These are phyloP conservation scores for Spatholobus suberectus DNA, from an alignment of 306 rosid species.

Conservation along the genomic window DNA sequence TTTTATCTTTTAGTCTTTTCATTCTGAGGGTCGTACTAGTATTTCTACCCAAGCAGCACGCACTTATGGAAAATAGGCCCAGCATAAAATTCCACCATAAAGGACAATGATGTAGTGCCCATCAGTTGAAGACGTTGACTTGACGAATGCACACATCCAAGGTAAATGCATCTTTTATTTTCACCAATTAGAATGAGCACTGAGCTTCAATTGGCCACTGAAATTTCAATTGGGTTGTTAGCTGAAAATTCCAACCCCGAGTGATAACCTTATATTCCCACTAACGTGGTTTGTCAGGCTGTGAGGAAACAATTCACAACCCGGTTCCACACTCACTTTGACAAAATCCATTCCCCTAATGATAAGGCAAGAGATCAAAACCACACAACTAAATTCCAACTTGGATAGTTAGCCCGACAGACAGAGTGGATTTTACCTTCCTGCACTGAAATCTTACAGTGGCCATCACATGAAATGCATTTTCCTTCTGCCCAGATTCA, in stretches of 20 bases:
- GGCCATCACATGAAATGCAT: not conserved
- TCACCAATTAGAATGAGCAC: not conserved
- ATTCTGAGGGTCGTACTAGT: not conserved
- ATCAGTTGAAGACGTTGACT: not conserved
- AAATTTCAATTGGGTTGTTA: not conserved
- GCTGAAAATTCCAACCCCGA: not conserved
- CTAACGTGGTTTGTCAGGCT: not conserved
- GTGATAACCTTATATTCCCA: too few species aligned
- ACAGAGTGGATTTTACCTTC: not conserved
- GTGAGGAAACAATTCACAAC: not conserved
- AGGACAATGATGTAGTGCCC: not conserved
- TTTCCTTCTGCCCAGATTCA: not conserved
- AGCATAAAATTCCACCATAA: not conserved
- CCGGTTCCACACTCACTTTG: too few species aligned
- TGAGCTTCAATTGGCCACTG: not conserved
- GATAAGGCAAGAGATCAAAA: not conserved
- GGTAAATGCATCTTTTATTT: not conserved
- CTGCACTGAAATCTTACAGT: not conserved
- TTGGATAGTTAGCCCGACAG: not conserved
- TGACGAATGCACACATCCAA: not conserved
- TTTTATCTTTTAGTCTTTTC: not conserved
- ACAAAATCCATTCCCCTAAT: too few species aligned
- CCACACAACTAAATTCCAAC: not conserved
- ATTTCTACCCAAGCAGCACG: not conserved
- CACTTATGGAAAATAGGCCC: not conserved